Evolutionary conservation across 768 basidiomycete genomes (phyloP), one percentile per base, ranked within the genome.

Genomic region (Lepiota subincarnata): DNA sequence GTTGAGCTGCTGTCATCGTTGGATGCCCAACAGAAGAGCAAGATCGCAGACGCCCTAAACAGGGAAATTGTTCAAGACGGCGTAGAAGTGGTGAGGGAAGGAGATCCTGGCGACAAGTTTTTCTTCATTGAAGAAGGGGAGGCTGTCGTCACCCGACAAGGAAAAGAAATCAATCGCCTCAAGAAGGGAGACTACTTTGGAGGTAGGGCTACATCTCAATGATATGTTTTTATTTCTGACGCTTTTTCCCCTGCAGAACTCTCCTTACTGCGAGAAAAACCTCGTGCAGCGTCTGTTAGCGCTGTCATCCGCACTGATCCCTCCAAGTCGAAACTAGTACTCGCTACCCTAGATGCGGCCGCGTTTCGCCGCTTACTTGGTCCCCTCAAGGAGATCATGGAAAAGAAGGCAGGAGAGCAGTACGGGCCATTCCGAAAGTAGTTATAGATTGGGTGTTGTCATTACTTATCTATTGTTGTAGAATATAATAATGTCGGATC

Each of bases 161-260:
- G 68, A 36, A 84, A 81, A 14, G 78, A 80, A 12, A 89, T 98
- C 10, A 88, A 87, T 4, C 81, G 74, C 50, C 79, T 92, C 49
- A 81, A 76, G 63, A 92, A 94, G 64, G 96, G 96, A 6, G 95
- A 99, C 67, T 99, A 98, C 76, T 99, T 99, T 72, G 96, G 96
- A 71, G 96, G 95, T 94, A 59, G 67, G 84, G 60, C 1, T 19
- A 39, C 39, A 16, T 48, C 51, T 56, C 50, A 2, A 20, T 37
- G 14, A 47, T 37, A 16, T 26, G 51, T 39, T 43, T 53, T 20
- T 50, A 14, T 20, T 57, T 35, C 20, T 47, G 24, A 20, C 37
- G 3, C 6, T 36, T 19, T 36, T 19, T 24, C 40, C 39, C 55
- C 35, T 48, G 36, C 70, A 98, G 96, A 99, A 69, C 76, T 99